Conservation (phyloP, 2,329 filamentous ascomycete genomes). For the Claviceps digitariae region DNA sequence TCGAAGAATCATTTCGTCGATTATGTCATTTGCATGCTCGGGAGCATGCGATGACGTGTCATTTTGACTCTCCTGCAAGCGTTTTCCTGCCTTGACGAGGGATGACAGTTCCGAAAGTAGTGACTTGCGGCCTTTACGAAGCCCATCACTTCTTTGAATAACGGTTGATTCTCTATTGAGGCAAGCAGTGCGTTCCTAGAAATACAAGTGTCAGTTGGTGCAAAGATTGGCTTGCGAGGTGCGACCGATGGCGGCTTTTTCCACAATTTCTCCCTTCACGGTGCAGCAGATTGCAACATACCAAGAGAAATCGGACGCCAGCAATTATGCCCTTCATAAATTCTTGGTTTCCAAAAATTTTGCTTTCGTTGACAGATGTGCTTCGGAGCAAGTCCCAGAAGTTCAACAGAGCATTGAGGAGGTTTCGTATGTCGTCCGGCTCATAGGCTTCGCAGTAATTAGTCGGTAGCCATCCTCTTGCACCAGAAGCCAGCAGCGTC, state of each 20-base stretch:
- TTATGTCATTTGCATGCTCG: slow-evolving; percentile 56
- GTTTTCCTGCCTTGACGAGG: slow-evolving; percentile 79
- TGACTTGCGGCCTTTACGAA: slow-evolving; percentile 74
- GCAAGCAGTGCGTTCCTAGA: slow-evolving; percentile 75
- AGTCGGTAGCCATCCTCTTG: slow-evolving; percentile 88
- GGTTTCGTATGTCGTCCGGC: slow-evolving; percentile 68
- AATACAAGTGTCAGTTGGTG: slow-evolving; percentile 6
- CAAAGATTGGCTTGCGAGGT: not conserved
- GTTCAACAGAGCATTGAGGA: slow-evolving; percentile 75
- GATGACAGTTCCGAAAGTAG: slow-evolving; percentile 80
- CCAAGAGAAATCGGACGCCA: slow-evolving; percentile 78
- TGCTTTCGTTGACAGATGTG: slow-evolving; percentile 58
- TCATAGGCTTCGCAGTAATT: slow-evolving; percentile 98
- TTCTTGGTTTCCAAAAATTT: slow-evolving; percentile 79
- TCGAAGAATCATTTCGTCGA: slow-evolving; percentile 87
- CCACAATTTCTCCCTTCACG: not conserved
- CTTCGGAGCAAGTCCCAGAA: slow-evolving; percentile 85
- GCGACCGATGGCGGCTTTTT: not conserved
- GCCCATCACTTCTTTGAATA: slow-evolving; percentile 59
- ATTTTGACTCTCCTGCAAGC: slow-evolving; percentile 60
- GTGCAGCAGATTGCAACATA: slow-evolving; percentile 32
- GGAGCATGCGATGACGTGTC: slow-evolving; percentile 28
- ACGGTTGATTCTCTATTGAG: slow-evolving; percentile 67
- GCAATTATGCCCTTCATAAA: slow-evolving; percentile 91
- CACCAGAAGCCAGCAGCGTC: slow-evolving; percentile 72